Conservation (phyloP, 2,329 filamentous ascomycete species). For the Colletotrichum sp. region DNA sequence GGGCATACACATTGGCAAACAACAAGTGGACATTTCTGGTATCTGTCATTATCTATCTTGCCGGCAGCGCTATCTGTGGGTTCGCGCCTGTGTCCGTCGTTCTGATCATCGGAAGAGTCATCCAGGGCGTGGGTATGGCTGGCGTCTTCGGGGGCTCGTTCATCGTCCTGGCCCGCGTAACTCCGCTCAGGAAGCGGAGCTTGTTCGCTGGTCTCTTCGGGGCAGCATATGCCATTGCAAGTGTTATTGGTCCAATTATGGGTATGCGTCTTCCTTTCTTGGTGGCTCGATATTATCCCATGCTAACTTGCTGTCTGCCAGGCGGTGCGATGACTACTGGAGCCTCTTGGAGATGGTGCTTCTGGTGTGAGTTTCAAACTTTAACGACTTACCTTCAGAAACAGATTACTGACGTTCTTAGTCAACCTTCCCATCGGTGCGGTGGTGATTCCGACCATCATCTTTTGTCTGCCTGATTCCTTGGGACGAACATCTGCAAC, state of each 20-base stretch:
- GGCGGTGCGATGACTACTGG: not conserved
- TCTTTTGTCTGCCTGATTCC: constrained; percentile 22
- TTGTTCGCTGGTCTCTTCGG: constrained; percentile 41
- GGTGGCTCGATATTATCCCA: not conserved
- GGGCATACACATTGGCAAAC: constrained; percentile 31
- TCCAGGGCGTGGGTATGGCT: constrained; percentile 38
- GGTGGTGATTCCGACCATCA: constrained; percentile 25
- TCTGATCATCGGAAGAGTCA: constrained; percentile 39
- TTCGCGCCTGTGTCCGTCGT: constrained; percentile 31
- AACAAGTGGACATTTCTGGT: constrained; percentile 29
- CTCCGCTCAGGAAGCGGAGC: constrained; percentile 34
- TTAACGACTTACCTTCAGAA: fast-evolving
- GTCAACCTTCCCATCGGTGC: not conserved
- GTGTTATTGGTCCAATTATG: constrained; percentile 30
- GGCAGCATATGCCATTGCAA: constrained; percentile 41
- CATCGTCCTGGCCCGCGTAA: constrained; percentile 42
- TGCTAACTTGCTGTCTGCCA: not conserved
- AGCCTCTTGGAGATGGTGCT: not conserved
- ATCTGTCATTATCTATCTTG: constrained; percentile 26
- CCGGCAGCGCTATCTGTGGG: constrained; percentile 26
- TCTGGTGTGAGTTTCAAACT: not conserved
- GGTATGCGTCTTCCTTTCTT: not conserved
- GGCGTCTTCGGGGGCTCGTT: constrained; percentile 37
- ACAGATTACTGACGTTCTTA: fast-evolving
- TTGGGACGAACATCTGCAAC: not conserved